These are phyloP conservation scores for Trametes hirsuta DNA, from an alignment of 1,284 basidiomycete species.

Conservation along the genomic window DNA sequence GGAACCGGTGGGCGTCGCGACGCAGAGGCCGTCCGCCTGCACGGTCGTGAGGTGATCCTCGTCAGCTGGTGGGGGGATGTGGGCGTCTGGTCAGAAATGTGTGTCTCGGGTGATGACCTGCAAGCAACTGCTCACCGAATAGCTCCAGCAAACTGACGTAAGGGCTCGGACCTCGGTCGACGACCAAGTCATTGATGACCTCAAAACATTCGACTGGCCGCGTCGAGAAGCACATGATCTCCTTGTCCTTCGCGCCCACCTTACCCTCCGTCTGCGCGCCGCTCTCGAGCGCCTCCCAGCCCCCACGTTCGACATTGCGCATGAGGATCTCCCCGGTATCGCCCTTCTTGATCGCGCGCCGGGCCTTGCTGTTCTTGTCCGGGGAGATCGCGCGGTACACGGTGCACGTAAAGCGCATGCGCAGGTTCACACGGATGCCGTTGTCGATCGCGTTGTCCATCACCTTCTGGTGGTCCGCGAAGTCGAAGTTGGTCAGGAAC, in stretches of 20 bases:
- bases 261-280: constrained; percentile 47
- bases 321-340: constrained; percentile 95
- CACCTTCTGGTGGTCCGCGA: constrained; percentile 83
- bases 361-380: constrained; percentile 61
- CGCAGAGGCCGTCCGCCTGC: constrained; percentile 95
- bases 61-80: constrained; percentile 70
- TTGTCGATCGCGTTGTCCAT: constrained; percentile 91
- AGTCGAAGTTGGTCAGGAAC: constrained; percentile 98
- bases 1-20: constrained; percentile 97
- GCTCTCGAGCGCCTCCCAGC: constrained; percentile 94
- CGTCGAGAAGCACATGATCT: constrained; percentile 98
- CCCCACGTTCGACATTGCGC: constrained; percentile 84
- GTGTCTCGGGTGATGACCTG: neutral
- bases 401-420: constrained; percentile 99
- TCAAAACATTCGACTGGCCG: constrained; percentile 96
- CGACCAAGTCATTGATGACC: constrained; percentile 97
- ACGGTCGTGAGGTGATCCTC: constrained; percentile 99
- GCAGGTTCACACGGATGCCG: constrained; percentile 95
- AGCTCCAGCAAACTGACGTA: constrained; percentile 96
- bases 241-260: constrained; percentile 80
- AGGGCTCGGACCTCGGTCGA: constrained; percentile 97
- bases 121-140: constrained; percentile 70
- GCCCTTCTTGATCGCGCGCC: constrained; percentile 88
- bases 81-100: neutral
- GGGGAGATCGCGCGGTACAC: constrained; percentile 89